Percentiles rank a stretch among this genome's conserved stretches.
These are phyloP conservation scores for Penicillium salamii DNA, from an alignment of 495 filamentous ascomycete species.

Conservation along the genomic window DNA sequence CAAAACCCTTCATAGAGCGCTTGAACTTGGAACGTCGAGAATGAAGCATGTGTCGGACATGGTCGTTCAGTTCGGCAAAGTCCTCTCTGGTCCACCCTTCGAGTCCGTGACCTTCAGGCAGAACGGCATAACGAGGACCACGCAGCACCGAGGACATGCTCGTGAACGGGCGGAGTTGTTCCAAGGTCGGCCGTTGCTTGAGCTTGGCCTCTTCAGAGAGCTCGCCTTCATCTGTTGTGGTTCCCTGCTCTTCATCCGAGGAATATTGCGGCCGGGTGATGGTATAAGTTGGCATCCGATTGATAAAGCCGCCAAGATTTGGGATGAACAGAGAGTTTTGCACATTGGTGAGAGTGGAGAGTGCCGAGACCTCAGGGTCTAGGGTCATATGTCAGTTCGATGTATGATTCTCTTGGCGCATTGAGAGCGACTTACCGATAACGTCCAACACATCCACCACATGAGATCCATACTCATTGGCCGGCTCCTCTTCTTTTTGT, in stretches of 20 bases:
- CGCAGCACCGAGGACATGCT: constrained; percentile 34
- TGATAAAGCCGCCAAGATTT: constrained; percentile 62
- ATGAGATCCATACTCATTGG: constrained; percentile 51
- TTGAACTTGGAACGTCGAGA: constrained; percentile 73
- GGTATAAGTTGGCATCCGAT: constrained; percentile 70
- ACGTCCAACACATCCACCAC: constrained; percentile 71
- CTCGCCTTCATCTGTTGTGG: constrained; percentile 30
- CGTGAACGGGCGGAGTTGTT: constrained; percentile 24
- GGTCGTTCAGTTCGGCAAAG: constrained; percentile 70
- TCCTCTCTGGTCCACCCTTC: constrained; percentile 69
- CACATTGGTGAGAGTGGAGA: constrained; percentile 75
- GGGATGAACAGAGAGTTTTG: constrained; percentile 77
- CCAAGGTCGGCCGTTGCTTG: constrained; percentile 24
- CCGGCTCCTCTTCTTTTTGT: constrained; percentile 5
- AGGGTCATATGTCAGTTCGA: not conserved
- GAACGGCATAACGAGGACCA: constrained; percentile 37
- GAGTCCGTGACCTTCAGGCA: constrained; percentile 58
- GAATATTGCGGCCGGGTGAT: constrained; percentile 50
- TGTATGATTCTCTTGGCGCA: not conserved
- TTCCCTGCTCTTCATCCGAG: constrained; percentile 30
- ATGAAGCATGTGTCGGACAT: constrained; percentile 79
- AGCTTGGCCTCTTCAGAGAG: constrained; percentile 20
- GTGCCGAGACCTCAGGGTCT: constrained; percentile 73
- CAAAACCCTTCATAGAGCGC: constrained; percentile 70
- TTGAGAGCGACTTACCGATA: constrained; percentile 52